A percentile compares a stretch with the other conserved stretches of the same genome.
These are phyloP conservation scores for Botryococcus braunii DNA, from an alignment of 163 green algal genomes.

Conservation along the genomic window DNA sequence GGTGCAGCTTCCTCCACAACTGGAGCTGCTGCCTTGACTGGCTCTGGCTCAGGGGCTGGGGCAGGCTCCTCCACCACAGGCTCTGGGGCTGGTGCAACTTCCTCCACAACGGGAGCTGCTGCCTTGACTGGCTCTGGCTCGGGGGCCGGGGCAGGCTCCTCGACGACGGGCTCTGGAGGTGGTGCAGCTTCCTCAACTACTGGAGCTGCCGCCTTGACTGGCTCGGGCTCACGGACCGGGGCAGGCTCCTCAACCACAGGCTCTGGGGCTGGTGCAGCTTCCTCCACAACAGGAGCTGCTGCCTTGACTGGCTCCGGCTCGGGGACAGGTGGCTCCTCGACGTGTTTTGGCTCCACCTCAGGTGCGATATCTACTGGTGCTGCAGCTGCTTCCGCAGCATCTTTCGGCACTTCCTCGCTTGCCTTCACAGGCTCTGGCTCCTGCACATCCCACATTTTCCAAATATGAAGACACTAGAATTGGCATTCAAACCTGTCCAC, in stretches of 20 bases:
- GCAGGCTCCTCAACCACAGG: neutral
- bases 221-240: conserved; percentile 2
- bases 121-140: neutral
- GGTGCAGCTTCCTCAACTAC: no score
- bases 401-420: no score
- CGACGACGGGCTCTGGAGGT: neutral
- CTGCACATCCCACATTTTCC: no score
- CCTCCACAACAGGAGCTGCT: neutral
- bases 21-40: neutral
- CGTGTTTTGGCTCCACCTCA: conserved; percentile 13
- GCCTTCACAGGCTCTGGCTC: neutral
- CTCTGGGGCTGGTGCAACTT: neutral
- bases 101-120: neutral
- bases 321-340: conserved; percentile 1
- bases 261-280: neutral
- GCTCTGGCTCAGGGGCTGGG: neutral
- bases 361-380: neutral
- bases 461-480: no score
- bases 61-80: neutral
- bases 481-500: no score
- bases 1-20: neutral
- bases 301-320: conserved; percentile 2
- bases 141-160: neutral
- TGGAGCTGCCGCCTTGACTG: neutral
- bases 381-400: no score